Conservation (phyloP, 177 flowering plant genomes). For the Tripterygium wilfordii region DNA sequence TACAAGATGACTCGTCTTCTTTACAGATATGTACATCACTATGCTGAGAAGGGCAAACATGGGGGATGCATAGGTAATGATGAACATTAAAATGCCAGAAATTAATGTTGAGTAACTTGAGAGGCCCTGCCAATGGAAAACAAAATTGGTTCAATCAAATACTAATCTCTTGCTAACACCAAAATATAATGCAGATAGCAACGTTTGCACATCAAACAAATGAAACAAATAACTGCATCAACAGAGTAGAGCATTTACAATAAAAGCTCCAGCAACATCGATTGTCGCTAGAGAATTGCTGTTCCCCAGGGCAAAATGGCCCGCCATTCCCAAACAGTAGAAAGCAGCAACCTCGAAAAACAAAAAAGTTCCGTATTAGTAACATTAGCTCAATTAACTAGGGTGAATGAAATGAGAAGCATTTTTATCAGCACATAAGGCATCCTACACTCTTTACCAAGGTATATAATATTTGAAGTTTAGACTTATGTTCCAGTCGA, state of each 20-base stretch:
- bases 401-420: too few relatives aligned
- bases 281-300: conserved; percentile 90
- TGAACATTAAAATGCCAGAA: conserved; percentile 83
- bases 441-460: too few relatives aligned
- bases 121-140: conserved; percentile 55
- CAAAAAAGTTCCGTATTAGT: conserved; percentile 7
- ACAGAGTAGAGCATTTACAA: conserved; percentile 35
- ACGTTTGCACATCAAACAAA: background rate
- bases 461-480: too few relatives aligned
- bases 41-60: conserved; percentile 60
- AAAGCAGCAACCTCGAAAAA: conserved; percentile 63
- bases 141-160: conserved; percentile 2
- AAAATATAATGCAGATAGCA: background rate
- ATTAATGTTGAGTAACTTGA: conserved; percentile 81
- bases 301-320: conserved; percentile 94
- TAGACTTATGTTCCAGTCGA: too few relatives aligned
- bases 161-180: background rate
- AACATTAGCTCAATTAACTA: conserved; percentile 12
- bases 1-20: conserved; percentile 15
- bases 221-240: background rate
- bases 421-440: too few relatives aligned
- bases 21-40: conserved; percentile 47
- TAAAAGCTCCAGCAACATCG: conserved; percentile 96
- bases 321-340: conserved; percentile 79
- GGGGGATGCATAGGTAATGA: conserved; percentile 84